A percentile compares a stretch with the other conserved stretches of the same genome.
Conservation (phyloP, 1,284 basidiomycete genomes). For the Porogramme epimiltina region DNA sequence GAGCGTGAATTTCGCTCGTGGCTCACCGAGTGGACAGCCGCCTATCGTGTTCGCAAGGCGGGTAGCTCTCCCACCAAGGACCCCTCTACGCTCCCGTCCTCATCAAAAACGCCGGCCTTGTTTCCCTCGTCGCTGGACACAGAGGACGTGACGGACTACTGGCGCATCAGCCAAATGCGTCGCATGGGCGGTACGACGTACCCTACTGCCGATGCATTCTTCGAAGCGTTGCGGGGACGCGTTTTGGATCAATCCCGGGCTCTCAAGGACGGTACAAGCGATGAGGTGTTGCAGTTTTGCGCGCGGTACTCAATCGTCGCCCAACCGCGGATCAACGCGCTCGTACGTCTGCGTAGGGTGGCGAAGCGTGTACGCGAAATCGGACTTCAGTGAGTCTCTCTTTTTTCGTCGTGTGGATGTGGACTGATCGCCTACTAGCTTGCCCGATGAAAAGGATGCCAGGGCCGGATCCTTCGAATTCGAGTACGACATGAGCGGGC, state of each 20-base stretch:
- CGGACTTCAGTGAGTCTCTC: constrained; percentile 9
- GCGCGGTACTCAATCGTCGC: constrained; percentile 18
- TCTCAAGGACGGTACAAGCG: background rate
- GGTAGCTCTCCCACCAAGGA: background rate
- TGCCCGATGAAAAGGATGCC: background rate
- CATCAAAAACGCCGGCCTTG: background rate
- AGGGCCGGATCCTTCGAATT: background rate
- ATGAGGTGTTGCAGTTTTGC: constrained; percentile 8
- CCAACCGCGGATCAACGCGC: constrained; percentile 9
- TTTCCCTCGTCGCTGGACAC: no score
- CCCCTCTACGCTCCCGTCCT: background rate
- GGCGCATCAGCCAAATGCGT: background rate
- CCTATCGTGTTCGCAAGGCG: background rate
- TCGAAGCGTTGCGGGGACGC: background rate
- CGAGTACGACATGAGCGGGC: background rate
- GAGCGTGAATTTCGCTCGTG: constrained; percentile 9
- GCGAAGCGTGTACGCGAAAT: constrained; percentile 3
- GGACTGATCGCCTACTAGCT: no score
- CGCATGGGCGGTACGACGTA: constrained; percentile 11
- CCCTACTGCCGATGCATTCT: constrained; percentile 11
- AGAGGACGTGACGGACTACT: constrained; percentile 4
- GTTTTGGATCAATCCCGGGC: background rate
- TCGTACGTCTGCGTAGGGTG: constrained; percentile 4
- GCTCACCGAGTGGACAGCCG: constrained; percentile 7
- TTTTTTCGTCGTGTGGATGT: no score